Conservation (phyloP, 177 flowering plant species). For the Vitis hybrid region DNA sequence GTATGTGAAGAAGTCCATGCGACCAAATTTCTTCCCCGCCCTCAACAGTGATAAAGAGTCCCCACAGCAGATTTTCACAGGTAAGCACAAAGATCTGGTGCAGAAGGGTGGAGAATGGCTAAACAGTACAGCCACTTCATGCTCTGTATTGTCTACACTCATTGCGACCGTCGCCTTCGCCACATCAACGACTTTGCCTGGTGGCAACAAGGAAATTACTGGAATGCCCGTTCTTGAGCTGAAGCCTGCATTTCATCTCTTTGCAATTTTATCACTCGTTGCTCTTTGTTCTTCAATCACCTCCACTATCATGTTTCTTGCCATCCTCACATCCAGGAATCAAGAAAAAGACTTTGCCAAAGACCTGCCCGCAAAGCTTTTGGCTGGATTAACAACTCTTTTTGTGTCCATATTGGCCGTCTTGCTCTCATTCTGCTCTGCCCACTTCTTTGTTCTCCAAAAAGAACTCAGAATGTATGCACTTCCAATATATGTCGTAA, state of each 20-base stretch:
- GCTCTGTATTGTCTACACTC: conserved; percentile 36
- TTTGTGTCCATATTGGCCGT: conserved; percentile 40
- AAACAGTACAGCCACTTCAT: conserved; percentile 36
- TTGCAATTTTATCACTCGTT: conserved; percentile 34
- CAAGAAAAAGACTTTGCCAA: conserved; percentile 29
- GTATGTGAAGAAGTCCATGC: conserved; percentile 24
- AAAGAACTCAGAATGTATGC: conserved; percentile 28
- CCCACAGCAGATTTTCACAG: conserved; percentile 28
- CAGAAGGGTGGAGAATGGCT: conserved; percentile 34
- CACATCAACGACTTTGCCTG: conserved; percentile 36
- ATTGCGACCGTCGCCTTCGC: conserved; percentile 43
- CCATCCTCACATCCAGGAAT: conserved; percentile 37
- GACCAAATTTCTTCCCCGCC: conserved; percentile 14
- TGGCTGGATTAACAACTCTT: conserved; percentile 31
- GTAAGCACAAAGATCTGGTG: conserved; percentile 22
- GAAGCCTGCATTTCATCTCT: conserved; percentile 31
- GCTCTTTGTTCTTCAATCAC: conserved; percentile 49
- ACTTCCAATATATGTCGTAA: conserved; percentile 28
- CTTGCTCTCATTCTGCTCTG: conserved; percentile 43
- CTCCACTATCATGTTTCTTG: conserved; percentile 32
- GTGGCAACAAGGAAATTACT: conserved; percentile 18
- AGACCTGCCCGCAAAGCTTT: conserved; percentile 31
- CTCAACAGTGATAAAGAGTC: conserved; percentile 26
- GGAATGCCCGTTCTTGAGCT: conserved; percentile 29
- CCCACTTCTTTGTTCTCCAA: conserved; percentile 35